Evolutionary conservation across 2,329 filamentous ascomycete genomes (phyloP).

Genomic region (Curvularia spicifera): DNA sequence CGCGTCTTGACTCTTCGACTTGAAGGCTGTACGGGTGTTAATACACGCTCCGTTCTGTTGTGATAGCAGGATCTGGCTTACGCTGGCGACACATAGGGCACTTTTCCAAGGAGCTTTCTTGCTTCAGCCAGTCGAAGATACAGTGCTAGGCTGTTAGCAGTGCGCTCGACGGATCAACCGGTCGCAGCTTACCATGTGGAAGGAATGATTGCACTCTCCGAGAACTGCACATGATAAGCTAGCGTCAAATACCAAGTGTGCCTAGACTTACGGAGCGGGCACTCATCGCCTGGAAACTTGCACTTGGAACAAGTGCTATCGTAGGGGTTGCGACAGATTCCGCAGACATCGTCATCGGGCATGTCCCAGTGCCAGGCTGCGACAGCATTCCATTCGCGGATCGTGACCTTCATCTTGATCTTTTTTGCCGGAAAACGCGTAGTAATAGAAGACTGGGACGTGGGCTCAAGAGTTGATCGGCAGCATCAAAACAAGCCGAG

Average conservation of each 20-base stretch:
- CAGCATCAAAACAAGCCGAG: slow-evolving; percentile 17
- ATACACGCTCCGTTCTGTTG: neutral
- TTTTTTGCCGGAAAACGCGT: slow-evolving; percentile 1
- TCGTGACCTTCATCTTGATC: slow-evolving; percentile 84
- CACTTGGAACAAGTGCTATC: slow-evolving; percentile 97
- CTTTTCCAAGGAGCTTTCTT: slow-evolving; percentile 89
- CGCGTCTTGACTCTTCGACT: slow-evolving; percentile 47
- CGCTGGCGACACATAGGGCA: slow-evolving; percentile 98
- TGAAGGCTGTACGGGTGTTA: slow-evolving; percentile 45
- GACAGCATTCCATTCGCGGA: slow-evolving; percentile 91
- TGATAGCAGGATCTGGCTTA: slow-evolving; percentile 52
- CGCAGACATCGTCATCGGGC: slow-evolving; percentile 95
- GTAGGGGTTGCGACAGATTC: slow-evolving; percentile 97
- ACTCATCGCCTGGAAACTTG: slow-evolving; percentile 97
- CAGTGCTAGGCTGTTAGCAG: slow-evolving; percentile 72
- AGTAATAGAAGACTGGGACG: slow-evolving; percentile 6
- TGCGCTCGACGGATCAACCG: neutral
- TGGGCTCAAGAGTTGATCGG: slow-evolving; percentile 27
- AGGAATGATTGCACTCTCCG: slow-evolving; percentile 95
- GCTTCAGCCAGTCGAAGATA: slow-evolving; percentile 93
- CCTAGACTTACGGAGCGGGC: slow-evolving; percentile 76
- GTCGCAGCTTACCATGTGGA: slow-evolving; percentile 77
- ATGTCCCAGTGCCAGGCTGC: slow-evolving; percentile 98
- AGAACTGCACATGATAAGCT: slow-evolving; percentile 67
- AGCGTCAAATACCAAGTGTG: neutral